Conservation (phyloP, 2,329 filamentous ascomycete genomes). For the Calonectria pseudoreteaudii region DNA sequence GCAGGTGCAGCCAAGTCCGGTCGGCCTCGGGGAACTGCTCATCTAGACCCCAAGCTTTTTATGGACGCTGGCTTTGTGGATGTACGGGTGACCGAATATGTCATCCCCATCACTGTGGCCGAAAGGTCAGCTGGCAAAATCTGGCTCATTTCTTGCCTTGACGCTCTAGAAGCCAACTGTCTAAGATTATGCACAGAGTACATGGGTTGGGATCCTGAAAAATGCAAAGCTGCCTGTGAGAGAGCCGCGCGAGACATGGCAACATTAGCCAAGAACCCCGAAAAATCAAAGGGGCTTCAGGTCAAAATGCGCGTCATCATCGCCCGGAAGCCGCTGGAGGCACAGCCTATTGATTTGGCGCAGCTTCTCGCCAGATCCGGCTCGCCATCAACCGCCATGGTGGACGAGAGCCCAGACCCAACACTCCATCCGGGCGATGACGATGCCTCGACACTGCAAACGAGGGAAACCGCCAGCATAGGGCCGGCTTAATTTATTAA, state of each 20-base stretch:
- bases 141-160: conserved; percentile 64
- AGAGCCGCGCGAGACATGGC: conserved; percentile 61
- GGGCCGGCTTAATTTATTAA: conserved; percentile 18
- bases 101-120: conserved; percentile 60
- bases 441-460: conserved; percentile 1
- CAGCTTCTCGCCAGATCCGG: conserved; percentile 28
- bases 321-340: conserved; percentile 61
- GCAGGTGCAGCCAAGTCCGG: conserved; percentile 59
- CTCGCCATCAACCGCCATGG: conserved; percentile 34
- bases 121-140: conserved; percentile 62
- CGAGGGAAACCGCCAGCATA: conserved; percentile 11
- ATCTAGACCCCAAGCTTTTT: conserved; percentile 59
- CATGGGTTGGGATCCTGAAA: conserved; percentile 63
- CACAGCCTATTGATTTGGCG: conserved; percentile 35
- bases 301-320: conserved; percentile 62
- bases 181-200: conserved; percentile 65
- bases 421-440: conserved; percentile 38
- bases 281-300: conserved; percentile 55
- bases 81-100: conserved; percentile 59
- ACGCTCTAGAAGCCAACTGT: conserved; percentile 61
- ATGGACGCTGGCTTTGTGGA: conserved; percentile 64
- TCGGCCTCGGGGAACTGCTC: conserved; percentile 56
- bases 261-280: conserved; percentile 59
- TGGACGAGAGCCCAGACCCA: conserved; percentile 38
- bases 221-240: conserved; percentile 61